Evolutionary conservation across 306 rosid species (phyloP), one percentile per base, ranked within the genome.

Genomic region (Fragaria iinumae): DNA sequence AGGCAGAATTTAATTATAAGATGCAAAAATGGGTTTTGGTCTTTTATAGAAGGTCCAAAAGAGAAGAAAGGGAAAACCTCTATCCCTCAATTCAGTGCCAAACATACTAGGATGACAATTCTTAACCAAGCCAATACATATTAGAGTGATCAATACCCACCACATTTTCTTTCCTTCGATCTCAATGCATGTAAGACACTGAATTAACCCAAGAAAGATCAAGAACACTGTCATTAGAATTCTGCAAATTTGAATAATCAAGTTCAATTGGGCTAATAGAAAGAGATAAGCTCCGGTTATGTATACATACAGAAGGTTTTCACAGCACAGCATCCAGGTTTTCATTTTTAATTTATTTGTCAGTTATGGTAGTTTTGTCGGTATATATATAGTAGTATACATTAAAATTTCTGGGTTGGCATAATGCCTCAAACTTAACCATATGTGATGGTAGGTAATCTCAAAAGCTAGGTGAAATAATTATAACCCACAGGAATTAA

Each of bases 371-470:
- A 3, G 5, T 4, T 32, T 29, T 29, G 1, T 52, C 23, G 1
- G 8, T 50, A 16, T 16, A 18, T 16, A 18, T 29, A 18, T 39
- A 39, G 43, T 39, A 32, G 11, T 32, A 13, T 6, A 16, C 67
- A 63, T 32, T 63, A 13, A 63, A 63, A 62, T 29, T 16, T 16
- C 68, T 63, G 67, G 67, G 39, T 60, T 60, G 39, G 38, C 67
- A 57, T 55, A 4, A n/a, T 55, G 60, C 53, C 53, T 49, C 18
- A 49, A 49, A 49, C 18, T 1, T 49, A 49, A 49, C 53, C 53
- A 49, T 0, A 49, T 49, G 20, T 49, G 53, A 49, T 17, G 8
- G 53, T 49, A 4, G 7, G 53, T 14, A 49, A 16, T 49, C 20
- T 49, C 18, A 49, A 49, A 47, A 47, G 50, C 14, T 47, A 12